Base-by-base conservation (phyloP, 805 yeast genomes). In the Ogataea pilisensis region DNA sequence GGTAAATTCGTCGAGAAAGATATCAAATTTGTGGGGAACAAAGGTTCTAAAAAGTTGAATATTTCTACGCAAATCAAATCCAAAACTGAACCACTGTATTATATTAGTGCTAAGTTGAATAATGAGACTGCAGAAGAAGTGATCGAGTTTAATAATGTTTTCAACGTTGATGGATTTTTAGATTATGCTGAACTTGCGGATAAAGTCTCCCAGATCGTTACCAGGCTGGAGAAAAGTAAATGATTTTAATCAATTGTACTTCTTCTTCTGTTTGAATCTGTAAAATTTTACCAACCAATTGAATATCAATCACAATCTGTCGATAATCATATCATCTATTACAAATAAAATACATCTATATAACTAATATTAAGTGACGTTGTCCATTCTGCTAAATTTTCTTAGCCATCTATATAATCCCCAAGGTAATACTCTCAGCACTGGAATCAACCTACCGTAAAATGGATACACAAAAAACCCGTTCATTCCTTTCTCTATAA, bases 381-480 rank as follows among this genome's bases (percentile, higher is more conserved):
- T 38, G 39, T 65, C 69, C 63, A 65, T 60, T 2, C 50, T 50
- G 37, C 64, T 58, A 33, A 45, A 55, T 34, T 45, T 38, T 35
- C 67, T 38, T 17, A 53, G 36, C 22, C 54, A 44, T 12, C 57
- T 55, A 43, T 69, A 75, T 11, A 72, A 13, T 21, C 50, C 38
- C 46, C 57, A 55, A 0, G 82, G 82, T 35, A 75, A 42, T 3
- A 56, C 48, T 43, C 69, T 65, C 29, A 75, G 53, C 0, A 63
- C 32, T 0, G 78, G 77, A 17, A 75, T 53, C 21, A 72, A 56
- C 27, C 70, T 60, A 3, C 75, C 70, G 52, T 76, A 76, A 8
- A 73, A 51, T 1, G 82, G 81, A 35, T 52, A 64, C 35, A 69
- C 60, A 38, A 73, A 53, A 1, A 58, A 58, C 0, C 81, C 82